These are phyloP conservation scores for Porphyrellus cyaneotinctus DNA, from an alignment of 768 basidiomycete genomes.

Conservation along the genomic window DNA sequence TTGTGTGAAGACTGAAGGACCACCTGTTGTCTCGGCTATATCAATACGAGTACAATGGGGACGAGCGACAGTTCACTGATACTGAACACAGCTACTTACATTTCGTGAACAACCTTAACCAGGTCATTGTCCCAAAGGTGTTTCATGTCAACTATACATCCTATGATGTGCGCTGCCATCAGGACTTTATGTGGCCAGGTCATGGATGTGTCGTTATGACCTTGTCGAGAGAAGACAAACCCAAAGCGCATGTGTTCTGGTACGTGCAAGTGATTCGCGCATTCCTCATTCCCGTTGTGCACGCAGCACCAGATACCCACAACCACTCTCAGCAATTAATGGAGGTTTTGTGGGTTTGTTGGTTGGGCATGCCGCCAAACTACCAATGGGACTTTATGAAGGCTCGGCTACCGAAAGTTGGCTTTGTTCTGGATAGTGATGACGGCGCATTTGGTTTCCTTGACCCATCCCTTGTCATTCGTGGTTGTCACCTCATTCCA, in stretches of 20 bases:
- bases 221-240: slow-evolving; percentile 9
- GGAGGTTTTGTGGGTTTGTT: slow-evolving; percentile 22
- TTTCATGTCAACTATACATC: background rate
- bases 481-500: slow-evolving; percentile 25
- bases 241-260: slow-evolving; percentile 18
- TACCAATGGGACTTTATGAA: slow-evolving; percentile 8
- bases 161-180: background rate
- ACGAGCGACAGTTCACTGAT: background rate
- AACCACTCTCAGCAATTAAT: background rate
- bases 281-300: slow-evolving; percentile 15
- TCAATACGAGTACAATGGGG: background rate
- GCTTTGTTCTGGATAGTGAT: slow-evolving; percentile 14
- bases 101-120: background rate
- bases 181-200: slow-evolving; percentile 13
- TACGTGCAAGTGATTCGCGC: slow-evolving; percentile 22
- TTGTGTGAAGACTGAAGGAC: background rate
- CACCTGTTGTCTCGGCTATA: background rate
- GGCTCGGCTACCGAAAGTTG: slow-evolving; percentile 16
- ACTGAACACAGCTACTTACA: background rate
- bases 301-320: background rate
- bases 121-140: background rate
- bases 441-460: slow-evolving; percentile 10
- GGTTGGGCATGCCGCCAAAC: background rate
- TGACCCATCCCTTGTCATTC: slow-evolving; percentile 10
- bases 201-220: slow-evolving; percentile 20